These are phyloP conservation scores for Rhododendron ferrugineum DNA, from an alignment of 148 eudicot species.

Conservation along the genomic window DNA sequence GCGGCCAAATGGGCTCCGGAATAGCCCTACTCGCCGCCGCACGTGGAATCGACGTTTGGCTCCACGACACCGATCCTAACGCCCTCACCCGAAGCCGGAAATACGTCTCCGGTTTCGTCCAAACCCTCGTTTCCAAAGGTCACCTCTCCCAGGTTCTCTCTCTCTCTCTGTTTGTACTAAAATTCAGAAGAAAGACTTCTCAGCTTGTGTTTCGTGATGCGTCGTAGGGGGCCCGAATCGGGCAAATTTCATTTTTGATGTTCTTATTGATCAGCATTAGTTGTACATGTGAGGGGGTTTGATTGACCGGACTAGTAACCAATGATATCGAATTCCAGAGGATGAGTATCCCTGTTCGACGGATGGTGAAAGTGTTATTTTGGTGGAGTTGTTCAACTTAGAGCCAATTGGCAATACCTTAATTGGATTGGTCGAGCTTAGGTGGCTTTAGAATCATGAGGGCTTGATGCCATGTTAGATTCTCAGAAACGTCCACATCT, in stretches of 20 bases:
- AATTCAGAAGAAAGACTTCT: neutral
- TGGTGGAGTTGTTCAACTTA: neutral
- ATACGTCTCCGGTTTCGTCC: constrained; percentile 41
- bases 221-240: neutral
- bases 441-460: neutral
- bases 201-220: neutral
- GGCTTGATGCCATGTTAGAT: neutral
- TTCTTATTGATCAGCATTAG: neutral
- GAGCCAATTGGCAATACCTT: neutral
- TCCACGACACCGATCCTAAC: constrained; percentile 54
- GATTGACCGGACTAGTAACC: neutral
- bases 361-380: neutral
- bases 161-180: neutral
- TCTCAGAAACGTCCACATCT: neutral
- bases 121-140: constrained; percentile 48
- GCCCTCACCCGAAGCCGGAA: constrained; percentile 54
- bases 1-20: constrained; percentile 95
- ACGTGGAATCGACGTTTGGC: constrained; percentile 51
- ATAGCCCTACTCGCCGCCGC: constrained; percentile 79
- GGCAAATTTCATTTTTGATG: neutral
- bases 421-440: neutral
- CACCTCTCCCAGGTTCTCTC: constrained; percentile 53
- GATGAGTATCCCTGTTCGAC: neutral
- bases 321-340: neutral
- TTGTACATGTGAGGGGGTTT: neutral